Conservation (phyloP, 306 rosid genomes). For the Echinosophora koreensis region DNA sequence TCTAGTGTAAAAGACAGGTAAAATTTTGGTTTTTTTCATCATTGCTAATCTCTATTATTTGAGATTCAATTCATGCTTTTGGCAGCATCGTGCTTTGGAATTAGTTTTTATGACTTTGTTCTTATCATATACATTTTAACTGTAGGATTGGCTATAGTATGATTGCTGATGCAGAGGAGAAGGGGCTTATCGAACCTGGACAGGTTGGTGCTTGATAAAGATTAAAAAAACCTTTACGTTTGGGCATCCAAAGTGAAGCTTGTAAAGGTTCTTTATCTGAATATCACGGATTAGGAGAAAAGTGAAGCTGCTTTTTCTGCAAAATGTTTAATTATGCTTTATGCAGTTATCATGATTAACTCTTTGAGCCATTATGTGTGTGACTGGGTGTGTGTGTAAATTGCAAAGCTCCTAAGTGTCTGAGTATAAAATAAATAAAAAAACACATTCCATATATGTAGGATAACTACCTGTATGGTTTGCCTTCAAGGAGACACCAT, state of each 20-base stretch:
- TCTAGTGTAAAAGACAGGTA: constrained; percentile 80
- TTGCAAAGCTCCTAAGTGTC: not conserved
- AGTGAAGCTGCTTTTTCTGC: constrained; percentile 14
- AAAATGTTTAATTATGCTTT: not conserved
- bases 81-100: not conserved
- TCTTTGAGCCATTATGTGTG: not conserved
- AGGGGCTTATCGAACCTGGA: constrained; percentile 65
- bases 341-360: not conserved
- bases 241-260: not conserved
- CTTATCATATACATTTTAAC: not conserved
- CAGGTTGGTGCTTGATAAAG: constrained; percentile 55
- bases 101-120: not conserved
- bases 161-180: constrained; percentile 76
- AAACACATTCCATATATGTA: constrained; percentile 10
- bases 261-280: not conserved
- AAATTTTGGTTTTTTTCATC: not conserved
- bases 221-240: constrained; percentile 25
- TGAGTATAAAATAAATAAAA: not conserved
- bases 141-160: constrained; percentile 73
- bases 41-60: not conserved
- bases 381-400: not conserved
- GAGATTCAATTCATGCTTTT: constrained; percentile 15
- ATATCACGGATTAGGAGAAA: not conserved
- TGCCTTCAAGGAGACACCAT: constrained; percentile 6
- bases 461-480: not conserved